Evolutionary conservation across 441 rosid species (phyloP).

Genomic region (Erysimum pusillum): DNA sequence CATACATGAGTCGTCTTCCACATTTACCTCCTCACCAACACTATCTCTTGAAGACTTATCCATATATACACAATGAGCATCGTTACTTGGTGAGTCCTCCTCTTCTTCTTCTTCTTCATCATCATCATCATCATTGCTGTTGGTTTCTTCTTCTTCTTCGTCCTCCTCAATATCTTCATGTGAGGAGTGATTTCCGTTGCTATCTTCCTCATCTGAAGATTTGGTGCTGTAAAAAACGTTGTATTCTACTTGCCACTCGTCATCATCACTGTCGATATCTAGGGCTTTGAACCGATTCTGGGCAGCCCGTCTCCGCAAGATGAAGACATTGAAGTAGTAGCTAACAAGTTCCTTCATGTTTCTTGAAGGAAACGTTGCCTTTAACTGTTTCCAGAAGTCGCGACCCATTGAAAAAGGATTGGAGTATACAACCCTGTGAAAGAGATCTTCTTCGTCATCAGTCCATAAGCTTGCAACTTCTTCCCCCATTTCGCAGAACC

Average conservation of each 20-base stretch:
- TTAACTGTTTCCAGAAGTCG: slow-evolving; percentile 59
- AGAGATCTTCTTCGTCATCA: slow-evolving; percentile 60
- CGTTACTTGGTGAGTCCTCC: slow-evolving; percentile 33
- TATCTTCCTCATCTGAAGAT: slow-evolving; percentile 46
- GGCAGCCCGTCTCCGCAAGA: slow-evolving; percentile 57
- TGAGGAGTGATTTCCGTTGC: slow-evolving; percentile 41
- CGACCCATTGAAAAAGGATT: slow-evolving; percentile 53
- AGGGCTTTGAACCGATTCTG: slow-evolving; percentile 62
- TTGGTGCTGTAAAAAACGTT: slow-evolving; percentile 29
- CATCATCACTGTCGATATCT: slow-evolving; percentile 71
- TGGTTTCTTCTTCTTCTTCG: slow-evolving; percentile 27
- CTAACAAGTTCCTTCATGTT: slow-evolving; percentile 57
- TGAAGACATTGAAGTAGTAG: slow-evolving; percentile 70
- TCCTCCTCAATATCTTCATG: slow-evolving; percentile 38
- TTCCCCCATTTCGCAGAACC: slow-evolving; percentile 67
- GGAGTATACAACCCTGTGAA: slow-evolving; percentile 59
- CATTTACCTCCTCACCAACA: slow-evolving; percentile 36
- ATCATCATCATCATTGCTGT: no score
- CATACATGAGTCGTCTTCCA: slow-evolving; percentile 69
- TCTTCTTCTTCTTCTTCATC: no score
- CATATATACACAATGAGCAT: slow-evolving; percentile 43
- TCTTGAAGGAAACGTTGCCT: slow-evolving; percentile 56
- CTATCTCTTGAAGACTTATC: slow-evolving; percentile 42
- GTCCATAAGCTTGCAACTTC: slow-evolving; percentile 60
- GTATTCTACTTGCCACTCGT: slow-evolving; percentile 63